Conservation (phyloP, 352 stramenopile genomes). For the Phytophthora pistaciae region DNA sequence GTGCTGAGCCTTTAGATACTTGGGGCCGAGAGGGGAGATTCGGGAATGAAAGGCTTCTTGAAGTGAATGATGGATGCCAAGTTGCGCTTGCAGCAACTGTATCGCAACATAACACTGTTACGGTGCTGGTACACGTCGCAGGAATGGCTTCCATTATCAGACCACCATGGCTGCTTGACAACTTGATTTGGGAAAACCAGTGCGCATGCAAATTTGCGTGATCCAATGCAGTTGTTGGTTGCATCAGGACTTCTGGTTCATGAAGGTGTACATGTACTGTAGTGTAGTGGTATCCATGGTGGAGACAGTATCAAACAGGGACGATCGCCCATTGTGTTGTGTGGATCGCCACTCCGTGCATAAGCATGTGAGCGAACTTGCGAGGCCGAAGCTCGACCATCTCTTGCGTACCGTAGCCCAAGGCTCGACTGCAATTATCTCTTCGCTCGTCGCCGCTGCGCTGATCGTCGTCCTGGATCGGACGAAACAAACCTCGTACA, state of each 20-base stretch:
- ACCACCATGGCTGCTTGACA: not conserved
- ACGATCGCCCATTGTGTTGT: not conserved
- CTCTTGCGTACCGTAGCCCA: not conserved
- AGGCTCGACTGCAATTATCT: not conserved
- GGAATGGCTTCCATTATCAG: not conserved
- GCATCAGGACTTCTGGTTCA: not conserved
- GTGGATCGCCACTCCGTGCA: not conserved
- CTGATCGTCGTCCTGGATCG: conserved; percentile 5
- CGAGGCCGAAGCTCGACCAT: not conserved
- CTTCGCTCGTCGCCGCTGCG: not conserved
- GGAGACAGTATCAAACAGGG: too few species aligned
- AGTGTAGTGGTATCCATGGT: not conserved
- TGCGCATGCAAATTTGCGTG: not conserved
- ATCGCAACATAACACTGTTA: not conserved
- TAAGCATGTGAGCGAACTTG: not conserved
- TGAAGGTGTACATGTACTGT: not conserved
- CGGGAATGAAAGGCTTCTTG: conserved; percentile 5
- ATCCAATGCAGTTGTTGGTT: too few species aligned
- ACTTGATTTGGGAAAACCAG: not conserved
- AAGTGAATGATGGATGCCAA: conserved; percentile 9
- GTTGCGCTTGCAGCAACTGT: not conserved
- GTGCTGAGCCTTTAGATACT: not conserved
- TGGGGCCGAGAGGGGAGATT: conserved; percentile 2
- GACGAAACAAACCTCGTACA: not conserved
- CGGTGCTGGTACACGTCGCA: conserved; percentile 2